Evolutionary conservation across 1,139 yeast species (phyloP), one percentile per base, ranked within the genome.

Genomic region (Yamadazyma triangularis): DNA sequence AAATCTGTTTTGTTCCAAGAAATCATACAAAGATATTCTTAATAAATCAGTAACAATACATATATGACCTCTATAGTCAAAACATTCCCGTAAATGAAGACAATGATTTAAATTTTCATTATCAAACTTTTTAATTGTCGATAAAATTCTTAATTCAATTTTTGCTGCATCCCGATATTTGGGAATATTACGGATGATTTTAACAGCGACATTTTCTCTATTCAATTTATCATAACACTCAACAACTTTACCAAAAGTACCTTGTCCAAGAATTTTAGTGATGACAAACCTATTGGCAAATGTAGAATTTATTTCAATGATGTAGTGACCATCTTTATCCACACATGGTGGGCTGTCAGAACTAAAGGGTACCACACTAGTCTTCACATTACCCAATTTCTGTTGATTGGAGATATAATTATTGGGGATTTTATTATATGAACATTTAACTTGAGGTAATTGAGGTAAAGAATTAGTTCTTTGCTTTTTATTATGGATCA

Each of bases 221-320:
- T 71, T 71, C 27, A 68, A 60, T 37, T 68, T 69, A 48, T 81
- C 89, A 41, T 62, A 62, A 30, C 88, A 84, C 45, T 78, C 78
- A 24, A 88, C 83, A 10, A 93, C 99, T 53, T 89, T 91, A 13
- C 98, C 98, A 64, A 91, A 93, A 0, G 98, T 93, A 6, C 99
- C 99, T 51, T 91, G 97, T 14, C 99, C 99, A 38, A 93, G 64
- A 32, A 87, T 63, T 34, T 79, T 71, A 22, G 73, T 62, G 13
- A 85, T 79, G 15, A 76, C 58, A 47, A 82, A 80, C 30, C 94
- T 65, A 43, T 81, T 75, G 20, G 89, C 82, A 54, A 82, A 80
- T 3, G 57, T 45, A 26, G 79, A 78, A 38, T 79, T 77, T 10
- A 69, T 57, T 33, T 67, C 74, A 24, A 83, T 79, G 29, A 84